phyloP scores from a whole-genome alignment of 78 protist species.

The Planoprotostelium fungivorum region DNA sequence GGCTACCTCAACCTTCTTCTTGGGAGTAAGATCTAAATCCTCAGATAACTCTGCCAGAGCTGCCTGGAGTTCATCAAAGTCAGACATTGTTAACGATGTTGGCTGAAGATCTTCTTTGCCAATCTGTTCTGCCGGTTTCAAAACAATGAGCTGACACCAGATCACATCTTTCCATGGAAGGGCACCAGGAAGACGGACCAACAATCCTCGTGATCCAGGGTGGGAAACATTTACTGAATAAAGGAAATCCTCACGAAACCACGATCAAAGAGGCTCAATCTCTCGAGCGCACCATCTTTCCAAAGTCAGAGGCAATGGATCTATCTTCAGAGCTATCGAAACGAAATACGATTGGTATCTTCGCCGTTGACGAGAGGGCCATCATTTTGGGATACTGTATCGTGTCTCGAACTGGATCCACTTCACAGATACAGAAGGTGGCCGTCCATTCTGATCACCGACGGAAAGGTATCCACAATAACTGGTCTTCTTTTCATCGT shows the following conservation, averaged over 20 bases:
- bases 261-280: neutral
- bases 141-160: too few species aligned
- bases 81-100: neutral
- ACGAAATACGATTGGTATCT: neutral
- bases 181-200: neutral
- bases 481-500: too few species aligned
- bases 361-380: neutral
- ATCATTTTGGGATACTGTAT: neutral
- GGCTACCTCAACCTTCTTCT: neutral
- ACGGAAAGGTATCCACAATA: neutral
- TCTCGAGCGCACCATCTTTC: neutral
- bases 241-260: neutral
- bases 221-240: too few species aligned
- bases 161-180: neutral
- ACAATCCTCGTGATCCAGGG: too few species aligned
- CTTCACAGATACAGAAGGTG: neutral
- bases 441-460: neutral
- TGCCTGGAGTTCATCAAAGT: neutral
- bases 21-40: neutral
- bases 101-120: neutral
- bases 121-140: neutral
- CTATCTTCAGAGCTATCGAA: neutral
- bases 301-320: neutral
- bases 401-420: neutral
- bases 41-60: neutral